phyloP scores from a whole-genome alignment of 495 filamentous ascomycete genomes.

The Hypoxylon rickii region DNA sequence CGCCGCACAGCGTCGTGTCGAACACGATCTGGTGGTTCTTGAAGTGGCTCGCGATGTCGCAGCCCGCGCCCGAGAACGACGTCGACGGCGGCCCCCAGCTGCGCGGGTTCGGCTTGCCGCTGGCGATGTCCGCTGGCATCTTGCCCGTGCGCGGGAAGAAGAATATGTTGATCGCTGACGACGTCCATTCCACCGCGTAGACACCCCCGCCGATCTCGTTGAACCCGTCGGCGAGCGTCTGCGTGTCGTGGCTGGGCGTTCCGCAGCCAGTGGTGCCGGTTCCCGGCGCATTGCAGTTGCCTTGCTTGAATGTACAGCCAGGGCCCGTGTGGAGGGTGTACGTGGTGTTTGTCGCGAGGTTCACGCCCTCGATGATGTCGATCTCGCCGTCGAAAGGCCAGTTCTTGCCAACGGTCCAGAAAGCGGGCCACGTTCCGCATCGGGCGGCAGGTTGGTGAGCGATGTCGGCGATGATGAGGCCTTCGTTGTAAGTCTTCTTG shows the following conservation, averaged over 20 bases:
- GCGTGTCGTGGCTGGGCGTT: conserved; percentile 47
- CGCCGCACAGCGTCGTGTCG: conserved; percentile 86
- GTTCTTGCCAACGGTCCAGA: conserved; percentile 72
- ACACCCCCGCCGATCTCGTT: conserved; percentile 75
- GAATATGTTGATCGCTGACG: conserved; percentile 69
- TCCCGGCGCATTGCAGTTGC: conserved; percentile 57
- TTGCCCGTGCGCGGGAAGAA: conserved; percentile 67
- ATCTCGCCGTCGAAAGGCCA: conserved; percentile 88
- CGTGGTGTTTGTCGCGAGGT: conserved; percentile 63
- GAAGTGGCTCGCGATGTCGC: conserved; percentile 71
- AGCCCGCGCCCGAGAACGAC: conserved; percentile 60
- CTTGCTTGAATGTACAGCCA: conserved; percentile 62
- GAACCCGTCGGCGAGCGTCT: conserved; percentile 70
- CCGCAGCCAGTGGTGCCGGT: conserved; percentile 57
- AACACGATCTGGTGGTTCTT: conserved; percentile 74
- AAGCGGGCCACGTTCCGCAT: conserved; percentile 67
- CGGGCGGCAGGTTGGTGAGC: conserved; percentile 73
- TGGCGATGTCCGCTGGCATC: conserved; percentile 60
- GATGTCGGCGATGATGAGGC: conserved; percentile 75
- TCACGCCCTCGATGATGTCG: conserved; percentile 90
- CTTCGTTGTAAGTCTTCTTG: conserved; percentile 68
- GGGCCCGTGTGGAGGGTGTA: conserved; percentile 77
- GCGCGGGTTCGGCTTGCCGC: conserved; percentile 62
- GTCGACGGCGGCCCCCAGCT: conserved; percentile 72
- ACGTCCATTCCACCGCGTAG: conserved; percentile 78